Conservation (phyloP, 257 asterid genomes). For the Penstemon davidsonii region DNA sequence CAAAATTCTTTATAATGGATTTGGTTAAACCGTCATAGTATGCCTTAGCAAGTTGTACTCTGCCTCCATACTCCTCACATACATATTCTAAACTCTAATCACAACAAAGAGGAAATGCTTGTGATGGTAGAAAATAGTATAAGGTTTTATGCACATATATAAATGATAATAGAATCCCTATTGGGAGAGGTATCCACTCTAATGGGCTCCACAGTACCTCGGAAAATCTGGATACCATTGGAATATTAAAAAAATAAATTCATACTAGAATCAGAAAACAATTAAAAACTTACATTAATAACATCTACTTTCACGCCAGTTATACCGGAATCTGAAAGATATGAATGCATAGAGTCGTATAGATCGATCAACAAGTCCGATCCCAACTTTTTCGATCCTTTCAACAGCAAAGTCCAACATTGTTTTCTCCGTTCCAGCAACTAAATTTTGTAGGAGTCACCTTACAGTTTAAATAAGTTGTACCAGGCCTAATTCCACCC, state of each 20-base stretch:
- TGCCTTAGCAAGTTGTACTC: constrained; percentile 49
- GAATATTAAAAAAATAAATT: not conserved
- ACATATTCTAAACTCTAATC: constrained; percentile 45
- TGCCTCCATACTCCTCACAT: constrained; percentile 49
- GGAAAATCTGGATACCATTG: too few relatives aligned
- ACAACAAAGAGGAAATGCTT: not conserved
- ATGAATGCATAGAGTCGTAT: constrained; percentile 48
- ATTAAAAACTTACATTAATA: constrained; percentile 40
- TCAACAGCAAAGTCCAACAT: constrained; percentile 53
- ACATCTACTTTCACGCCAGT: constrained; percentile 55
- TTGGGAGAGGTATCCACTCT: too few relatives aligned
- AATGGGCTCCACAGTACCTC: too few relatives aligned
- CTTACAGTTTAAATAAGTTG: constrained; percentile 36
- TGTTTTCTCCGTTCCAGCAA: constrained; percentile 38
- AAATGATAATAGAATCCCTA: too few relatives aligned
- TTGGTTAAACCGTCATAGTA: constrained; percentile 45
- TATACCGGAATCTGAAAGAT: constrained; percentile 41
- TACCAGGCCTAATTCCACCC: constrained; percentile 53
- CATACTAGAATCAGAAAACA: not conserved
- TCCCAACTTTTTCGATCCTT: constrained; percentile 43
- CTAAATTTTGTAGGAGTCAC: constrained; percentile 35
- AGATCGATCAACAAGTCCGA: constrained; percentile 44
- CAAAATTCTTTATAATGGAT: constrained; percentile 40
- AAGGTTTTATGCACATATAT: too few relatives aligned
- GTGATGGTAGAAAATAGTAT: too few relatives aligned